These are phyloP conservation scores for Colletotrichum truncatum DNA, from an alignment of 2,329 filamentous ascomycete species.

Conservation along the genomic window DNA sequence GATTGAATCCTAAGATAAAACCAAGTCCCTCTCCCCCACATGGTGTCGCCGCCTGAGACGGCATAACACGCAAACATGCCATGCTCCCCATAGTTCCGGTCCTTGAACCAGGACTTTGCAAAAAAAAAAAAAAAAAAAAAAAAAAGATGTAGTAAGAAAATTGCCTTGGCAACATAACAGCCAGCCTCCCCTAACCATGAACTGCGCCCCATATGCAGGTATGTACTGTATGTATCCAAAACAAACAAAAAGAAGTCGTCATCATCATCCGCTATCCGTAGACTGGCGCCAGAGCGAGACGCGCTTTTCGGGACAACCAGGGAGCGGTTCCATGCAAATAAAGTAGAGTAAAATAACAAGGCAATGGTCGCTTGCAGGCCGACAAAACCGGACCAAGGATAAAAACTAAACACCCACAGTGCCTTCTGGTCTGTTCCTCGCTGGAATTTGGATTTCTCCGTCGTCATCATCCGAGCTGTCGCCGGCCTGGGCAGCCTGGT, in stretches of 20 bases:
- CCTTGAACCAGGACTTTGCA: not conserved
- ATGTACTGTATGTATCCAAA: conserved; percentile 12
- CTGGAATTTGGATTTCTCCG: conserved; percentile 62
- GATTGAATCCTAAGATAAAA: not conserved
- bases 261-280: conserved; percentile 13
- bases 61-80: not conserved
- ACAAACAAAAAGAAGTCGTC: conserved; percentile 19
- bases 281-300: not conserved
- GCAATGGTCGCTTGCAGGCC: not conserved
- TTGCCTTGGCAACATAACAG: not conserved
- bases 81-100: conserved; percentile 1
- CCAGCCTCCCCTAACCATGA: not conserved
- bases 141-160: too few relatives aligned
- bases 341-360: not conserved
- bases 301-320: not conserved
- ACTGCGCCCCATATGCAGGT: conserved; percentile 5
- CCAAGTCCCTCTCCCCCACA: too few relatives aligned
- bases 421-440: conserved; percentile 40
- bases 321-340: not conserved
- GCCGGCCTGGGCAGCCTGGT: conserved; percentile 58
- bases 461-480: conserved; percentile 64
- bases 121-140: not conserved
- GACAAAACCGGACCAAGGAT: not conserved
- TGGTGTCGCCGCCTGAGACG: not conserved
- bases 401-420: conserved; percentile 21